Evolutionary conservation across 2,329 filamentous ascomycete genomes (phyloP).

Genomic region (Calonectria pseudoreteaudii): DNA sequence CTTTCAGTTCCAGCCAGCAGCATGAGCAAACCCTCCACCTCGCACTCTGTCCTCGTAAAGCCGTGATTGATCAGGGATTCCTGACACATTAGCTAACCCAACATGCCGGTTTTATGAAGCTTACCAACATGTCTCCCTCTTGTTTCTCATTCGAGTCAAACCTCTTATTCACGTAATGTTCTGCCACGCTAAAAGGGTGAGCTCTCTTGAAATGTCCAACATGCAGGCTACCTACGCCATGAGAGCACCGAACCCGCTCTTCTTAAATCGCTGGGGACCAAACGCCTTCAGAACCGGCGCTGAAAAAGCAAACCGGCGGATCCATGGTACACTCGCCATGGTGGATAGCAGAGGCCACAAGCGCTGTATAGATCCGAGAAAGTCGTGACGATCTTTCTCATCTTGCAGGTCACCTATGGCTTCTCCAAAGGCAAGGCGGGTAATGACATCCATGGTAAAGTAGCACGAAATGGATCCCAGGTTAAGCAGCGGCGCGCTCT

Average conservation of each 20-base stretch:
- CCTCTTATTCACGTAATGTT: neutral
- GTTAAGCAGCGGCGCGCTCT: neutral
- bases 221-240: neutral
- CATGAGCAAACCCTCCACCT: neutral
- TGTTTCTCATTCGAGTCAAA: neutral
- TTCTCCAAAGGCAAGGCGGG: neutral
- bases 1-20: neutral
- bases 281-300: neutral
- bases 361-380: neutral
- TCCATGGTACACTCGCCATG: neutral
- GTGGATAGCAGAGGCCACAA: neutral
- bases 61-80: neutral
- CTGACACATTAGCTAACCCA: no score
- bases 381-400: neutral
- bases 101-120: neutral
- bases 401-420: neutral
- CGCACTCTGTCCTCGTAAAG: neutral
- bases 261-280: neutral
- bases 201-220: neutral
- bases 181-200: neutral
- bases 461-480: neutral
- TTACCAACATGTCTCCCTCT: neutral
- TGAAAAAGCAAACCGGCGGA: neutral
- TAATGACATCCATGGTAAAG: neutral
- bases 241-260: neutral